Evolutionary conservation across 139 green algal species (phyloP).

Genomic region (Spirogloea muscicola): DNA sequence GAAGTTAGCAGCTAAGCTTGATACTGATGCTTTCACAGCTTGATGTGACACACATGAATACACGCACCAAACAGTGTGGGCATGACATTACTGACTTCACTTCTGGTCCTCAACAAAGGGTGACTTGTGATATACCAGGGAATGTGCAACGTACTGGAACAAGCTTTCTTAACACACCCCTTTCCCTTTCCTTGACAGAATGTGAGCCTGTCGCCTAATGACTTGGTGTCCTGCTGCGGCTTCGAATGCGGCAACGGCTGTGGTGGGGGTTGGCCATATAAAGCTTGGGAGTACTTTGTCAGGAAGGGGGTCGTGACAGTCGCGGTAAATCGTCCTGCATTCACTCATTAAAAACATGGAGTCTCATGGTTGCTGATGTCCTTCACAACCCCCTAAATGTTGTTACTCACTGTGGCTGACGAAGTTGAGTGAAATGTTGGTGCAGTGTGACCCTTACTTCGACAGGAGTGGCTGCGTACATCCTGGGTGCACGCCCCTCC

Average conservation of each 20-base stretch:
- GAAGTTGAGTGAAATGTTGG: too few relatives aligned
- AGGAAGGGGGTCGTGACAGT: conserved; percentile 24
- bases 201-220: conserved; percentile 21
- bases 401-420: too few relatives aligned
- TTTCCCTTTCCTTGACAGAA: neutral
- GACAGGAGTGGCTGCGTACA: conserved; percentile 34
- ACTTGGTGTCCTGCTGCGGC: conserved; percentile 31
- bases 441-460: conserved; percentile 46
- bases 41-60: neutral
- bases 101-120: too few relatives aligned
- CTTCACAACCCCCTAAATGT: too few relatives aligned
- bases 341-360: too few relatives aligned
- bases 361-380: too few relatives aligned
- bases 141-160: too few relatives aligned
- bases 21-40: neutral
- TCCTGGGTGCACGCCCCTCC: conserved; percentile 29
- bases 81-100: too few relatives aligned
- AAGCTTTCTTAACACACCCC: neutral
- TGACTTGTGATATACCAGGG: too few relatives aligned
- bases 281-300: conserved; percentile 34
- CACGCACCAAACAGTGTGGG: too few relatives aligned
- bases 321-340: too few relatives aligned
- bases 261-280: conserved; percentile 20
- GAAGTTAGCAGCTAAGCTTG: neutral
- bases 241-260: conserved; percentile 21